phyloP scores from a whole-genome alignment of 345 rosid species.

The Streptanthus diversifolius region DNA sequence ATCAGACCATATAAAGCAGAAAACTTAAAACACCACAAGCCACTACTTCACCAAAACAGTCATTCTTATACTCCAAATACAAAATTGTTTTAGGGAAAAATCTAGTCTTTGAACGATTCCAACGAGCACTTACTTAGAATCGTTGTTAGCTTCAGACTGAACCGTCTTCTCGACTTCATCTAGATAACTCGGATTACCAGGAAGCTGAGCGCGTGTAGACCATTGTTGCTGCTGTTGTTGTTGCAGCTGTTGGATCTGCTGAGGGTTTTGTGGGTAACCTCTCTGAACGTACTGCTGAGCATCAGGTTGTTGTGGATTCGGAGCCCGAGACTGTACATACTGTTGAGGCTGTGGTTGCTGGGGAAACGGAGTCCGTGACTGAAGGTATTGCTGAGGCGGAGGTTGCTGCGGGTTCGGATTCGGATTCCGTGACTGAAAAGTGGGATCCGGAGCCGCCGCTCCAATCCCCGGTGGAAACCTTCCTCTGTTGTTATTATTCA shows the following conservation, averaged over 20 bases:
- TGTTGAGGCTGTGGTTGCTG: constrained; percentile 57
- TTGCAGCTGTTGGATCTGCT: constrained; percentile 21
- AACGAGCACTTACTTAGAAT: constrained; percentile 50
- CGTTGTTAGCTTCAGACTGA: constrained; percentile 73
- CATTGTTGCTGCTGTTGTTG: constrained; percentile 48
- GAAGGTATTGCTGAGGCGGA: constrained; percentile 34
- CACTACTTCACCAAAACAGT: neutral
- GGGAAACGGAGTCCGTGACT: constrained; percentile 36
- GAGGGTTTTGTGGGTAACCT: constrained; percentile 28
- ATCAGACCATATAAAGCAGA: neutral
- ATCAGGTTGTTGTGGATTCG: neutral
- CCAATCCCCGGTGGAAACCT: constrained; percentile 75
- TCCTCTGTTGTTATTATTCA: constrained; percentile 56
- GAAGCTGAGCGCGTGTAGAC: constrained; percentile 52
- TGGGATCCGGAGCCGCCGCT: constrained; percentile 49
- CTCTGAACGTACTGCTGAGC: constrained; percentile 29
- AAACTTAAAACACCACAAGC: neutral
- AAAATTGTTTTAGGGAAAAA: neutral
- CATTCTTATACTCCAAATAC: neutral
- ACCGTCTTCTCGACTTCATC: constrained; percentile 92
- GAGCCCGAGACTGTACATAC: constrained; percentile 32
- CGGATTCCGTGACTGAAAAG: constrained; percentile 41
- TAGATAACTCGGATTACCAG: constrained; percentile 28
- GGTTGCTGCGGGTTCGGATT: constrained; percentile 3
- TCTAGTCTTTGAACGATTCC: neutral